phyloP scores from a whole-genome alignment of 768 basidiomycete species.

The Suillus cothurnatus region DNA sequence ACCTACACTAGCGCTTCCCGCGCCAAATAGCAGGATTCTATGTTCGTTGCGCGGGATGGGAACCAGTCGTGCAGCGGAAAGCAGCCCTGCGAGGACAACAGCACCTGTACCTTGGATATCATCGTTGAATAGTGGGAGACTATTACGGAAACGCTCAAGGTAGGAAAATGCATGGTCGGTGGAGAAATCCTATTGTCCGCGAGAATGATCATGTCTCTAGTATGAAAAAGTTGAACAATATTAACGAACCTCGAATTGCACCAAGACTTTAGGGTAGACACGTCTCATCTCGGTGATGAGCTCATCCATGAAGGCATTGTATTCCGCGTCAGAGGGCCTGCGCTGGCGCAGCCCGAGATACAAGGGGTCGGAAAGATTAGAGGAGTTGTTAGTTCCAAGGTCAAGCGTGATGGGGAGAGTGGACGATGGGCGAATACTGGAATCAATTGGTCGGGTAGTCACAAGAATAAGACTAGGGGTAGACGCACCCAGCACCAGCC shows the following conservation, averaged over 20 bases:
- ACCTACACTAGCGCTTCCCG: slow-evolving; percentile 90
- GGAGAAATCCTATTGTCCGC: slow-evolving; percentile 70
- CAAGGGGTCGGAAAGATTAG: slow-evolving; percentile 80
- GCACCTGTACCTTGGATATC: slow-evolving; percentile 93
- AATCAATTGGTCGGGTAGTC: slow-evolving; percentile 2
- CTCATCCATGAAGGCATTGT: slow-evolving; percentile 88
- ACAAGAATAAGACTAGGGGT: neutral
- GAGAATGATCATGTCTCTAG: slow-evolving; percentile 2
- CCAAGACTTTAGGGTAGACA: slow-evolving; percentile 77
- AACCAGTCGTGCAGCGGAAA: slow-evolving; percentile 83
- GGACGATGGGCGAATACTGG: slow-evolving; percentile 72
- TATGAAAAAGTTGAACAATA: neutral
- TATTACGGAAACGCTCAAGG: slow-evolving; percentile 71
- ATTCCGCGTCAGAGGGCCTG: slow-evolving; percentile 62
- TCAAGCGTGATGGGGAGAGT: slow-evolving; percentile 86
- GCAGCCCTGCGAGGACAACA: slow-evolving; percentile 87
- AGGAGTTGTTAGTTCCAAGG: slow-evolving; percentile 85
- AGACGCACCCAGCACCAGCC: slow-evolving; percentile 79
- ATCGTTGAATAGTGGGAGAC: slow-evolving; percentile 86
- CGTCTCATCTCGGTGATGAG: slow-evolving; percentile 83
- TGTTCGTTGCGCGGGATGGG: slow-evolving; percentile 69
- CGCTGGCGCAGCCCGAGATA: slow-evolving; percentile 85
- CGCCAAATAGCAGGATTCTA: slow-evolving; percentile 90
- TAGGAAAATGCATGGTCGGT: slow-evolving; percentile 91
- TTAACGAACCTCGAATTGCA: slow-evolving; percentile 75